A percentile compares a stretch with the other conserved stretches of the same genome.
Evolutionary conservation across 2,329 filamentous ascomycete species (phyloP).

Genomic region (Xylariaceae sp.): DNA sequence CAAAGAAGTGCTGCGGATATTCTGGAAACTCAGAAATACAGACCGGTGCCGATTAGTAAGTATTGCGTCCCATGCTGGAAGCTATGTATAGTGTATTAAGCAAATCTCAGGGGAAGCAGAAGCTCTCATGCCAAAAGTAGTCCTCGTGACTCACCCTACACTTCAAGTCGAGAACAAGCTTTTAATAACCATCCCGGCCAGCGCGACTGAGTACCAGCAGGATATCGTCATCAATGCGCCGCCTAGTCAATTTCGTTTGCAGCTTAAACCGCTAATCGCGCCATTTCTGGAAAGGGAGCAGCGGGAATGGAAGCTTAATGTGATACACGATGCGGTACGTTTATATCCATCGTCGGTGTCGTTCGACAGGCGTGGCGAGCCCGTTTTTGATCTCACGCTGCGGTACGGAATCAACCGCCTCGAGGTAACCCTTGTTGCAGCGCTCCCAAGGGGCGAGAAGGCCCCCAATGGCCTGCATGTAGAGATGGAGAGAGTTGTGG

Average conservation of each 20-base stretch:
- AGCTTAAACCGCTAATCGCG: slow-evolving; percentile 64
- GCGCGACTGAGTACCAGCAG: slow-evolving; percentile 62
- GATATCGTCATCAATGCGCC: slow-evolving; percentile 69
- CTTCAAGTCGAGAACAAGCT: slow-evolving; percentile 60
- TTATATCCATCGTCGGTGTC: slow-evolving; percentile 44
- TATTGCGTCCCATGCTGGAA: background rate
- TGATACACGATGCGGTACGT: slow-evolving; percentile 63
- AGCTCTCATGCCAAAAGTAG: slow-evolving; percentile 31
- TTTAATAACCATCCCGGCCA: slow-evolving; percentile 60
- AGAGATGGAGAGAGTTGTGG: slow-evolving; percentile 73
- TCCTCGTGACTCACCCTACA: slow-evolving; percentile 51
- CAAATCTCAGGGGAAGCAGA: slow-evolving; percentile 27
- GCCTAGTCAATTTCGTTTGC: slow-evolving; percentile 62
- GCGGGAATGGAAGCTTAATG: slow-evolving; percentile 73
- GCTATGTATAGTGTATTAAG: slow-evolving; percentile 12
- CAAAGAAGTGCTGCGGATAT: slow-evolving; percentile 33
- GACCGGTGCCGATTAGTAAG: slow-evolving; percentile 32
- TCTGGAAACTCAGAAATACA: slow-evolving; percentile 33
- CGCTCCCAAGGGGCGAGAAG: slow-evolving; percentile 57
- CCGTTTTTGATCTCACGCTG: slow-evolving; percentile 72
- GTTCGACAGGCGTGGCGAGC: slow-evolving; percentile 56
- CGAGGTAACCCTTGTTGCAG: slow-evolving; percentile 72
- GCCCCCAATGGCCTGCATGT: slow-evolving; percentile 56
- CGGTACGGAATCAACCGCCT: slow-evolving; percentile 71
- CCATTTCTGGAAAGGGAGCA: slow-evolving; percentile 54